Percentiles rank a stretch among this genome's conserved stretches.
These are phyloP conservation scores for Trichoderma lentiforme DNA, from an alignment of 2,329 filamentous ascomycete species.

Conservation along the genomic window DNA sequence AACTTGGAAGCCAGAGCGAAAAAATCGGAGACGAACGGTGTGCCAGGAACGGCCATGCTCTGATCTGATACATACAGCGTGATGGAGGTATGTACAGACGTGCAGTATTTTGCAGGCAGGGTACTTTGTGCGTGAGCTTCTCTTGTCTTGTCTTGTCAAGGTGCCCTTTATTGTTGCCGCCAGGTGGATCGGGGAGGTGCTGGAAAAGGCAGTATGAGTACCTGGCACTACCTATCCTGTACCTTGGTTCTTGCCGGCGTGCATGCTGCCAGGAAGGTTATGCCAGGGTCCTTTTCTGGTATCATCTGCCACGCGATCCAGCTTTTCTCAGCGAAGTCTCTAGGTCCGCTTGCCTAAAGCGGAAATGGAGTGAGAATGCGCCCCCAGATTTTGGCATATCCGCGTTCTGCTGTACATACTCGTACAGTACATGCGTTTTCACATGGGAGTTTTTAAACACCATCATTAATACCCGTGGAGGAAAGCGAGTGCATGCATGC, in stretches of 20 bases:
- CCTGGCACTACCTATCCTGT: background rate
- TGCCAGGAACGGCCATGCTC: constrained; percentile 12
- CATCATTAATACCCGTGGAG: background rate
- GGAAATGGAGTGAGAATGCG: background rate
- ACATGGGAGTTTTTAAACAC: background rate
- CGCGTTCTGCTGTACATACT: background rate
- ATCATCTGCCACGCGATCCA: background rate
- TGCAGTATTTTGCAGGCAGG: background rate
- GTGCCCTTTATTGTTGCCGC: background rate
- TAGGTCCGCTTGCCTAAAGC: constrained; percentile 7
- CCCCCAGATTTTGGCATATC: background rate
- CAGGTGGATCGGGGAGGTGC: background rate
- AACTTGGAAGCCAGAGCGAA: background rate
- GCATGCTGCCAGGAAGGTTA: constrained; percentile 2
- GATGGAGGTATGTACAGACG: background rate
- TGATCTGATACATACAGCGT: background rate
- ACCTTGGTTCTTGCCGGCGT: background rate
- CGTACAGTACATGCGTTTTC: background rate
- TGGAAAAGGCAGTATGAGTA: background rate
- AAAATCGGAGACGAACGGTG: background rate
- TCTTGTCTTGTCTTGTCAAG: background rate
- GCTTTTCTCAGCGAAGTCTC: background rate
- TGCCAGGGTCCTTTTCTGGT: background rate
- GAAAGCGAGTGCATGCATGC: background rate
- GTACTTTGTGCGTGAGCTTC: background rate